Conservation (phyloP, 2,329 filamentous ascomycete genomes). For the Xylariomycetidae sp. region DNA sequence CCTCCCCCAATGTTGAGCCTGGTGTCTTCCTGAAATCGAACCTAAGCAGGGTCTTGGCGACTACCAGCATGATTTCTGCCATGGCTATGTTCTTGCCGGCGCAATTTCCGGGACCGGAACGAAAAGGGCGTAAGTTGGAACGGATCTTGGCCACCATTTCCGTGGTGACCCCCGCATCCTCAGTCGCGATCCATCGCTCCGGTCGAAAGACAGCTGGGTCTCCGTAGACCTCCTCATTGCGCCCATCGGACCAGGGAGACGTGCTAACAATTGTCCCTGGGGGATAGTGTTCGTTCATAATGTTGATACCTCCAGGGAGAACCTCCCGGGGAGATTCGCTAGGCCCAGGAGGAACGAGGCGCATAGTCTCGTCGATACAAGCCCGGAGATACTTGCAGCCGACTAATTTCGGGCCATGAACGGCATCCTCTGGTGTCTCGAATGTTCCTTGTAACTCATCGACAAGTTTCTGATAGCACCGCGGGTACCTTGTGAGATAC, state of each 20-base stretch:
- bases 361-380: conserved; percentile 13
- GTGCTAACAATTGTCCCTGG: conserved; percentile 8
- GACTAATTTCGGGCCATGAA: conserved; percentile 4
- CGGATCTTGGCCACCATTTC: conserved; percentile 3
- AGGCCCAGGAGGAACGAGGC: conserved; percentile 8
- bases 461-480: conserved; percentile 4
- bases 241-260: conserved; percentile 3
- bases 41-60: conserved; percentile 11
- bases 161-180: conserved; percentile 3
- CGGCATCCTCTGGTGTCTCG: conserved; percentile 4
- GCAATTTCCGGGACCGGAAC: conserved; percentile 3
- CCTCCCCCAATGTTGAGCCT: conserved; percentile 8
- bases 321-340: conserved; percentile 9
- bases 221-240: conserved; percentile 3
- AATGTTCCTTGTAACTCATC: conserved; percentile 8
- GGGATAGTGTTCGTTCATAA: conserved; percentile 7
- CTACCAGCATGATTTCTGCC: conserved; percentile 10
- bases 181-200: conserved; percentile 11
- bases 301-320: conserved; percentile 4
- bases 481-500: conserved; percentile 7
- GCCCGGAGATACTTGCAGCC: conserved; percentile 10
- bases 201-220: conserved; percentile 3
- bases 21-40: conserved; percentile 10
- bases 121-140: conserved; percentile 9
- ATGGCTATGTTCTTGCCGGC: conserved; percentile 9